Percentiles rank a stretch among this genome's conserved stretches.
These are phyloP conservation scores for Paratrypanosoma confusum DNA, from an alignment of 208 protist genomes.

Conservation along the genomic window DNA sequence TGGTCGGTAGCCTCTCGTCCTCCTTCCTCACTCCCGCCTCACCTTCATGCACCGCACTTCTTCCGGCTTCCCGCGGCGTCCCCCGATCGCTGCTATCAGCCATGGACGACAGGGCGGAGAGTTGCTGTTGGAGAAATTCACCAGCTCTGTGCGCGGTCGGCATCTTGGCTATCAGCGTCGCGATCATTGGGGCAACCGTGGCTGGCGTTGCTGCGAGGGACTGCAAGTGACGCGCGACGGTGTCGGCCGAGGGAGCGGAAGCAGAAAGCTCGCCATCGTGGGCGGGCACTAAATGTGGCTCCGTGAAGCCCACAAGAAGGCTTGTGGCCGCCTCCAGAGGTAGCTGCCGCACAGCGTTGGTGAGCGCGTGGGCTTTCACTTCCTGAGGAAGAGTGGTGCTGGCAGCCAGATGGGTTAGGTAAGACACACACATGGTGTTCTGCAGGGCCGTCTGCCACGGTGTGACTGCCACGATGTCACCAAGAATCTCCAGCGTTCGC, in stretches of 20 bases:
- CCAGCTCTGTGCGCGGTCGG: conserved; percentile 28
- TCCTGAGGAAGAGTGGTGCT: conserved; percentile 49
- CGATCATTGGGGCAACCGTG: conserved; percentile 41
- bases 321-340: conserved; percentile 36
- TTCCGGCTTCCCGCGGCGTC: too few relatives aligned
- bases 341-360: conserved; percentile 21
- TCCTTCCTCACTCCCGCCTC: too few relatives aligned
- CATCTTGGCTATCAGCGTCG: conserved; percentile 47
- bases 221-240: conserved; percentile 15
- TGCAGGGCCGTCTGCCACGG: conserved; percentile 34
- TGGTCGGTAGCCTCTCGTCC: too few relatives aligned
- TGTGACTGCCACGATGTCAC: conserved; percentile 39
- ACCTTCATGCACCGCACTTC: too few relatives aligned
- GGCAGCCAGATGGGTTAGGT: conserved; percentile 59
- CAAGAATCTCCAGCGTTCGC: conserved; percentile 30
- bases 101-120: too few relatives aligned
- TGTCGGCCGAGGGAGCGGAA: not conserved
- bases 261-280: conserved; percentile 19
- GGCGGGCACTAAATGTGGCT: conserved; percentile 25
- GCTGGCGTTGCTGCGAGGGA: conserved; percentile 23
- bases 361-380: conserved; percentile 34
- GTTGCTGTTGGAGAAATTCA: conserved; percentile 36
- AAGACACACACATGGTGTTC: conserved; percentile 52
- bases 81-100: too few relatives aligned
- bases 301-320: conserved; percentile 38